Conservation (phyloP, 31 red algal species). For the Bonnemaisonia californica region DNA sequence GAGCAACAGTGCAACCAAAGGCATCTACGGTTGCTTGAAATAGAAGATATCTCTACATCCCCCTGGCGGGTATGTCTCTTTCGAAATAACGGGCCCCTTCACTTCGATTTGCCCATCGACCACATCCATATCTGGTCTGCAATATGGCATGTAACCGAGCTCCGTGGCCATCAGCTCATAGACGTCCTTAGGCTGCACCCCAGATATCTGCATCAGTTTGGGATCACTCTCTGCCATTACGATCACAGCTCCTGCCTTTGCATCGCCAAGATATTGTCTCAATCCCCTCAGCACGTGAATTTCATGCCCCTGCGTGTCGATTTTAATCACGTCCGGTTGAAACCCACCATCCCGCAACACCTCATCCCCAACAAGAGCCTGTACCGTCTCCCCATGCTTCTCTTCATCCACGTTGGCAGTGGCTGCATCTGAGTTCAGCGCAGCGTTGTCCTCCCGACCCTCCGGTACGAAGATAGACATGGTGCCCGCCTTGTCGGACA, state of each 20-base stretch:
- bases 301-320: conserved; percentile 60
- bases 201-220: conserved; percentile 45
- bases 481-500: conserved; percentile 31
- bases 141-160: conserved; percentile 43
- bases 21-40: conserved; percentile 31
- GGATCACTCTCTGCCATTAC: conserved; percentile 63
- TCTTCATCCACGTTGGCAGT: conserved; percentile 33
- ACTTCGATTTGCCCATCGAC: conserved; percentile 35
- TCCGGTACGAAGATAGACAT: conserved; percentile 50
- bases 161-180: conserved; percentile 55
- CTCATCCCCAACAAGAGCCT: conserved; percentile 36
- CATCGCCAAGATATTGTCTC: conserved; percentile 26
- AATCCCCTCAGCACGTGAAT: conserved; percentile 47
- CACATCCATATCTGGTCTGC: conserved; percentile 34
- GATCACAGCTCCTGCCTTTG: conserved; percentile 24
- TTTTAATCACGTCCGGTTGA: conserved; percentile 55
- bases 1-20: too few relatives aligned
- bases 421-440: conserved; percentile 22
- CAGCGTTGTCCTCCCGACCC: conserved; percentile 48
- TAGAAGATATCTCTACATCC: conserved; percentile 64
- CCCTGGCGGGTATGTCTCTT: conserved; percentile 33
- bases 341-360: conserved; percentile 40
- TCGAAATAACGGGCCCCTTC: conserved; percentile 23
- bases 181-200: conserved; percentile 53
- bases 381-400: conserved; percentile 29